Conservation (phyloP, 176 grass and related monocot species). For the Zea mays region Zm-B73-REFERENCE-NAM-5.0 NC_050102.1:29257001-29257500, state of each 20-base stretch:
- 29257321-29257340: background rate
- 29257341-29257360: background rate
- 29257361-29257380: background rate
- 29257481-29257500: background rate
- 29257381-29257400: background rate
- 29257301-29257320: background rate
- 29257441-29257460: background rate
- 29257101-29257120: background rate
- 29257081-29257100: background rate
- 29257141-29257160: conserved; percentile 30
- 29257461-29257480: conserved; percentile 7
- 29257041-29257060: background rate
- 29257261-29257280: background rate
- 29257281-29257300: background rate
- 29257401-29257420: background rate
- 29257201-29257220: background rate
- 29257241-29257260: background rate
- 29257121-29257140: conserved; percentile 19
- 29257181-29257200: conserved; percentile 20
- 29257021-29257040: background rate
- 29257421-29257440: background rate
- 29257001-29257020: background rate
- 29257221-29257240: background rate
- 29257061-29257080: background rate
- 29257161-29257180: conserved; percentile 5